These are phyloP conservation scores for Aspergillus nidulans DNA, from an alignment of 495 filamentous ascomycete species.

Conservation along the genomic window DNA sequence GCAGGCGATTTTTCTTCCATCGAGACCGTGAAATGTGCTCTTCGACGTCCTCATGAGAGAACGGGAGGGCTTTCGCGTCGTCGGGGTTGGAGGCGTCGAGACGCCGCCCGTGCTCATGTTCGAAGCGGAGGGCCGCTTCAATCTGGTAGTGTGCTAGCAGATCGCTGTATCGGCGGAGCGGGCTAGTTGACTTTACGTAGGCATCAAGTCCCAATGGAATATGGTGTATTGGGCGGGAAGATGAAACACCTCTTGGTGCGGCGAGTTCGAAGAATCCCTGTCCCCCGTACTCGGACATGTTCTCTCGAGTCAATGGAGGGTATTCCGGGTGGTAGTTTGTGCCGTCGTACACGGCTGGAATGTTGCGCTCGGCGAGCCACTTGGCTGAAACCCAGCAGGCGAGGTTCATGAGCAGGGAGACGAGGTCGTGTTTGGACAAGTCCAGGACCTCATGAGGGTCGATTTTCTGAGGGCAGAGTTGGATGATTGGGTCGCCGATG, in stretches of 20 bases:
- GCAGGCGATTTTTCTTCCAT: conserved; percentile 32
- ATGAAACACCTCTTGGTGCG: conserved; percentile 48
- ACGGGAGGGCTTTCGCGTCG: conserved; percentile 55
- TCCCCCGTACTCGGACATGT: conserved; percentile 30
- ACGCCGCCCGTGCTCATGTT: conserved; percentile 49
- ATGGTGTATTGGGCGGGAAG: conserved; percentile 49
- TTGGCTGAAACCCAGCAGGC: conserved; percentile 66
- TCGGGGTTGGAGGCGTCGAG: conserved; percentile 38
- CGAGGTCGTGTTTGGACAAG: conserved; percentile 37
- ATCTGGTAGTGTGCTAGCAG: conserved; percentile 91
- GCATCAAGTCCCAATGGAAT: conserved; percentile 58
- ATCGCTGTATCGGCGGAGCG: conserved; percentile 78
- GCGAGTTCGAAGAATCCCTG: conserved; percentile 28
- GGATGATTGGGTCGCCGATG: conserved; percentile 53
- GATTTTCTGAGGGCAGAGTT: conserved; percentile 23
- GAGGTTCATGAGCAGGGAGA: conserved; percentile 70
- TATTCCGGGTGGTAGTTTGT: conserved; percentile 58
- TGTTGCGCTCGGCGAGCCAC: conserved; percentile 70
- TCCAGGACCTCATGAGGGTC: conserved; percentile 41
- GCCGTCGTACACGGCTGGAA: conserved; percentile 75
- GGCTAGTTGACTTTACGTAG: conserved; percentile 80
- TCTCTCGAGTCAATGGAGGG: conserved; percentile 33
- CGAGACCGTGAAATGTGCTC: conserved; percentile 29
- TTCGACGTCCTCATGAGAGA: conserved; percentile 54
- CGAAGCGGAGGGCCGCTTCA: conserved; percentile 71